Evolutionary conservation across 352 stramenopile genomes (phyloP), one percentile per base, ranked within the genome.

Genomic region (Globisporangium emineosum): DNA sequence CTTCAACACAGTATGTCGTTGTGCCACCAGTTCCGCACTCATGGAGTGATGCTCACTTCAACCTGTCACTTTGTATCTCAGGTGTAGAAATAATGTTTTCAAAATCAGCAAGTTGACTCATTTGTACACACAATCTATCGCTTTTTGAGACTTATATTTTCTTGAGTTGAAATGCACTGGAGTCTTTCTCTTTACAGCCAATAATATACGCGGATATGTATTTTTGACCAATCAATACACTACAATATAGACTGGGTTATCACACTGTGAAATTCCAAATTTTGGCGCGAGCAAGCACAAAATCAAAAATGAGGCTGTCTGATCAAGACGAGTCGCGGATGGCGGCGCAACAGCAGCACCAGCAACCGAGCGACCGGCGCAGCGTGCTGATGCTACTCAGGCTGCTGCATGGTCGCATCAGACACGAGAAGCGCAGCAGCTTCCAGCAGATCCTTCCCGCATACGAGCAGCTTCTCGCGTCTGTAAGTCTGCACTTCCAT

Each of bases 391-490:
- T 57, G 50, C 70, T 90, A 56, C 72, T 92, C 29, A 71, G 67
- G 54, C 63, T 55, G 54, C 69, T 92, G 21, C 73, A 73, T 29
- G 57, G 29, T 5, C 68, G 64, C 30, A n/a, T 89, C 32, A 65
- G 53, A 19, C 42, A 47, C 0, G 63, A 73, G 3, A 23, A 52
- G 51, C 23, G 60, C 52, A 62, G 63, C 62, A 57, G 64, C 53
- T 65, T 92, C 55, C 69, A 62, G n/a, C 57, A 62, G 37, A 53
- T 88, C 1, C 23, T 82, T 17, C 62, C 70, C 1, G 52, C 70
- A 29, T 90, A 82, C 51, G 66, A 87, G 69, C 77, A 65, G 42
- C 72, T 92, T 8, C 69, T 92, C 60, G 68, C 58, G 27, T 73
- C 73, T 37, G 83, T 90, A 72, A 32, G 80, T 53, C 37, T 57